These are phyloP conservation scores for Pichia cactophila DNA, from an alignment of 1,139 yeast genomes.

Conservation along the genomic window DNA sequence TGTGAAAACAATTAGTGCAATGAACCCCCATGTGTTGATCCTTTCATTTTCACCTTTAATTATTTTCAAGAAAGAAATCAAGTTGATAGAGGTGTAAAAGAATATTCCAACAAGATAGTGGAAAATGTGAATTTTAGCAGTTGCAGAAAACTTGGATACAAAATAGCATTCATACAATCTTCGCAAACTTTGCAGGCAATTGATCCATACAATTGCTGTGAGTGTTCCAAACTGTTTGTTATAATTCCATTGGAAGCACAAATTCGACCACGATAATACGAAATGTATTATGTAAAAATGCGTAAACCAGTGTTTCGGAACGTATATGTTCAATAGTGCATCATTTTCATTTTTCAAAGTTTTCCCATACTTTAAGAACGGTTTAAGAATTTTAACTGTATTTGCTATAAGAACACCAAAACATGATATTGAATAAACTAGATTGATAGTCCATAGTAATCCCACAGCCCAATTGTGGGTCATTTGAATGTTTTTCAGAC, in stretches of 20 bases:
- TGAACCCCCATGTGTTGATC: background rate
- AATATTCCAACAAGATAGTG: conserved; percentile 71
- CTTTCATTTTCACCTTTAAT: background rate
- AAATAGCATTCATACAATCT: conserved; percentile 53
- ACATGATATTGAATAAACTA: background rate
- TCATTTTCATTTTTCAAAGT: conserved; percentile 9
- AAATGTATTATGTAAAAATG: conserved; percentile 40
- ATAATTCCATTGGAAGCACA: background rate
- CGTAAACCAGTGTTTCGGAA: conserved; percentile 42
- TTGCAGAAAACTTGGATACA: conserved; percentile 40
- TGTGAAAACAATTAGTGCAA: conserved; percentile 27
- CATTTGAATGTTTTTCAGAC: background rate
- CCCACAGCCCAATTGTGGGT: background rate
- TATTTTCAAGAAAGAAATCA: conserved; percentile 23
- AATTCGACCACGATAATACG: conserved; percentile 1
- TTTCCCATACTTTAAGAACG: conserved; percentile 27
- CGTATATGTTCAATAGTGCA: conserved; percentile 24
- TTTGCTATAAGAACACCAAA: background rate
- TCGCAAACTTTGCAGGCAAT: conserved; percentile 54
- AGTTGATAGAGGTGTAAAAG: conserved; percentile 46
- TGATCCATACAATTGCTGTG: conserved; percentile 1
- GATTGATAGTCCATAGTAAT: background rate
- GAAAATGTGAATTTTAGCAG: conserved; percentile 59
- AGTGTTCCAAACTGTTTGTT: background rate
- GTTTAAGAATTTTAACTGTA: conserved; percentile 13